Evolutionary conservation across 495 filamentous ascomycete genomes (phyloP).

Genomic region (Parathielavia appendiculata): DNA sequence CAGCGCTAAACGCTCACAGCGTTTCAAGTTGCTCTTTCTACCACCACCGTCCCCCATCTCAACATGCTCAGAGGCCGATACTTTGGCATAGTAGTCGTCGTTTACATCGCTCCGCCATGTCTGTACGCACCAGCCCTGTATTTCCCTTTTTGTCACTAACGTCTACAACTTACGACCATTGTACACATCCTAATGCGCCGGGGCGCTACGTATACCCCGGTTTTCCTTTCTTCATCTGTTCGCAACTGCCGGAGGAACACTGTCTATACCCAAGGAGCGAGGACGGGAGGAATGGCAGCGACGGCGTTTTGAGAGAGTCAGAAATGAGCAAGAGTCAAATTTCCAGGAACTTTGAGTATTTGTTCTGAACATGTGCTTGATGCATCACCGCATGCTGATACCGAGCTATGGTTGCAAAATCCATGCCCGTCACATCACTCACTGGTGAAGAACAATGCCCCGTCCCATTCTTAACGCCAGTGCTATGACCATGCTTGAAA

Average conservation of each 20-base stretch:
- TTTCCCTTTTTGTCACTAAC: conserved; percentile 5
- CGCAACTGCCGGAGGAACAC: conserved; percentile 9
- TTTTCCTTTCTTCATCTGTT: conserved; percentile 7
- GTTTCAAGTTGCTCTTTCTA: too few species aligned
- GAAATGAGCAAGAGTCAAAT: neutral
- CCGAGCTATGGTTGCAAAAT: too few species aligned
- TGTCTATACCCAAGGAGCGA: conserved; percentile 13
- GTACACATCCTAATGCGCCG: conserved; percentile 11
- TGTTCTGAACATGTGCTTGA: neutral
- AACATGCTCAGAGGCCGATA: too few species aligned
- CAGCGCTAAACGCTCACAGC: too few species aligned
- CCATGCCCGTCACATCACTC: too few species aligned
- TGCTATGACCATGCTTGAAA: too few species aligned
- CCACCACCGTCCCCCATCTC: too few species aligned
- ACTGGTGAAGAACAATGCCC: too few species aligned
- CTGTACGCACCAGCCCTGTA: neutral
- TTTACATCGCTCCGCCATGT: conserved; percentile 2
- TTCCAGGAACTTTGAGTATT: neutral
- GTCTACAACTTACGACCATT: conserved; percentile 9
- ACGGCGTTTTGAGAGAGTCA: conserved; percentile 8
- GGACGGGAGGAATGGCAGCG: conserved; percentile 6
- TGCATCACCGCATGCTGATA: too few species aligned
- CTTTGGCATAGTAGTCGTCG: neutral
- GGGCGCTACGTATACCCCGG: neutral
- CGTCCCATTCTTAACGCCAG: too few species aligned